Conservation (phyloP, 176 grass and related monocot species). For the Otatea glauca region DNA sequence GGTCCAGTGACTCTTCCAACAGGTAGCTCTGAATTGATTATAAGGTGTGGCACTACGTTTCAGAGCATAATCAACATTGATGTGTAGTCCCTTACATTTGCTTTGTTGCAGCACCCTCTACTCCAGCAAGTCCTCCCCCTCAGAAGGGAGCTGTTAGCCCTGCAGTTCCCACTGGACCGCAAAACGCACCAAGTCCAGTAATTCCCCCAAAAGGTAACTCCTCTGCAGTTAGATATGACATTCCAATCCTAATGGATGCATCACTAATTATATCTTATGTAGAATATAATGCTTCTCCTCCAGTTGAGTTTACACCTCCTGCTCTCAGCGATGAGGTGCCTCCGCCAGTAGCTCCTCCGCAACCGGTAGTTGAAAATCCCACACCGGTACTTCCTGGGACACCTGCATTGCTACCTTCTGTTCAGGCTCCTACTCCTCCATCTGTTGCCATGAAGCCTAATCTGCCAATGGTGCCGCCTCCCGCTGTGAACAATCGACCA, state of each 20-base stretch:
- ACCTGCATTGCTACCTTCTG: constrained; percentile 59
- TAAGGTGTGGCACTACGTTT: not conserved
- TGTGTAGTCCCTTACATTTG: constrained; percentile 37
- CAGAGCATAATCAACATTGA: not conserved
- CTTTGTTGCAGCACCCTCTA: constrained; percentile 41
- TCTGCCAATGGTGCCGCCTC: constrained; percentile 41
- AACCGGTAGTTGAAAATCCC: constrained; percentile 26
- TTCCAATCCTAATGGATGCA: not conserved
- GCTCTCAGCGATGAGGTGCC: constrained; percentile 19
- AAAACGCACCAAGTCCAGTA: constrained; percentile 34
- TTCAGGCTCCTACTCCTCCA: constrained; percentile 60
- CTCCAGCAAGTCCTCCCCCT: constrained; percentile 28
- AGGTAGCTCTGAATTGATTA: constrained; percentile 51
- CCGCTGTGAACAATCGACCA: constrained; percentile 51
- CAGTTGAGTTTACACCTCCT: constrained; percentile 38
- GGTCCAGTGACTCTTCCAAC: constrained; percentile 51
- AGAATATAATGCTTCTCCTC: constrained; percentile 42
- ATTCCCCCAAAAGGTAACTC: constrained; percentile 50
- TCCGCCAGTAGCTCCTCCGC: constrained; percentile 42
- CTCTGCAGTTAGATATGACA: not conserved
- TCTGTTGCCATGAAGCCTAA: constrained; percentile 45
- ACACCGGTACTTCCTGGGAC: constrained; percentile 54
- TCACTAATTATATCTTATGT: constrained; percentile 24
- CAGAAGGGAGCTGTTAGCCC: constrained; percentile 41
- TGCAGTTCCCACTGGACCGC: constrained; percentile 7